A percentile compares a stretch with the other conserved stretches of the same genome.
phyloP scores from a whole-genome alignment of 2,329 filamentous ascomycete species.

The Alternaria ethzedia region DNA sequence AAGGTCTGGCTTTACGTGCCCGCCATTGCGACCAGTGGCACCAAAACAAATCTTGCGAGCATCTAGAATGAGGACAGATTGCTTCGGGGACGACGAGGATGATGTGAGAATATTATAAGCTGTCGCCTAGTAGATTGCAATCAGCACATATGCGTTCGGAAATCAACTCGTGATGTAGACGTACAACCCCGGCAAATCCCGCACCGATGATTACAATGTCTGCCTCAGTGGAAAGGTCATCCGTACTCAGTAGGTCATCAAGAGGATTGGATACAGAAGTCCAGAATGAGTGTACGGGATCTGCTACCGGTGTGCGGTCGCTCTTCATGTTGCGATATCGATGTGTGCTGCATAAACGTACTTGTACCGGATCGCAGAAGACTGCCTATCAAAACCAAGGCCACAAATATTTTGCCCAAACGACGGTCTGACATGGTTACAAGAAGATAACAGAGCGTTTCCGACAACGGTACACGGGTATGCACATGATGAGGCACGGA shows the following conservation, averaged over 20 bases:
- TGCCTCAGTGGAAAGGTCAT: background rate
- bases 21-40: conserved; percentile 62
- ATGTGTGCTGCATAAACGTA: background rate
- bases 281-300: background rate
- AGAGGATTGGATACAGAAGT: background rate
- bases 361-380: background rate
- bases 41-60: conserved; percentile 58
- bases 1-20: conserved; percentile 49
- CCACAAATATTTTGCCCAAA: background rate
- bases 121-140: background rate
- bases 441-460: background rate
- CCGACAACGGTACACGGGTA: background rate
- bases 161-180: background rate
- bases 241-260: background rate
- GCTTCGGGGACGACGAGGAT: background rate
- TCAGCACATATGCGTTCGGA: background rate
- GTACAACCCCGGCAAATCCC: conserved; percentile 52
- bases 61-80: conserved; percentile 47
- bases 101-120: background rate
- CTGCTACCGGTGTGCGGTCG: background rate
- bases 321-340: background rate
- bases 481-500: background rate
- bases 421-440: too few species aligned
- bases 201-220: conserved; percentile 63
- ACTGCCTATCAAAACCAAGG: background rate